Percentiles rank a stretch among this genome's conserved stretches.
phyloP scores from a whole-genome alignment of 208 protist species.

The Acanthamoeba divionensis region DNA sequence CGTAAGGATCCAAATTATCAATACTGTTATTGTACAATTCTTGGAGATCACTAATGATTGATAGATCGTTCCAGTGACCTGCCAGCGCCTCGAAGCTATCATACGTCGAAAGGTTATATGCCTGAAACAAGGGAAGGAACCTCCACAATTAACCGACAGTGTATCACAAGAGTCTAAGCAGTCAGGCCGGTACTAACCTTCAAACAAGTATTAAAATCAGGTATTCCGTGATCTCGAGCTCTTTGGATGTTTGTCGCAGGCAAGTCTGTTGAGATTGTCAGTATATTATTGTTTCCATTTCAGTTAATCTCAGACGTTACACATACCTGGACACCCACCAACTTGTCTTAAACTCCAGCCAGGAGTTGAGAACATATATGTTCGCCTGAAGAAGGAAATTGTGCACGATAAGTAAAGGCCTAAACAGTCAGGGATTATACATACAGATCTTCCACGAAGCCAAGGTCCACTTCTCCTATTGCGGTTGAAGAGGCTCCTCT shows the following conservation, averaged over 20 bases:
- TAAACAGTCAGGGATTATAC: background rate
- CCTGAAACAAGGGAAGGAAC: too few relatives aligned
- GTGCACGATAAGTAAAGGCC: background rate
- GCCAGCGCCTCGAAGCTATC: background rate
- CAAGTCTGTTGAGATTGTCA: too few relatives aligned
- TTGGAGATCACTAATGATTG: too few relatives aligned
- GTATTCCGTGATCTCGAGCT: constrained; percentile 28
- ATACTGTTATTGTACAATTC: background rate
- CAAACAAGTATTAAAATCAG: background rate
- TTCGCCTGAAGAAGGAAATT: background rate
- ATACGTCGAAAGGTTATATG: background rate
- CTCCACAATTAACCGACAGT: too few relatives aligned
- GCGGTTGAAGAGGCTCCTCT: background rate
- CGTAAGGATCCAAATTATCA: constrained; percentile 22
- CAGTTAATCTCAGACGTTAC: too few relatives aligned
- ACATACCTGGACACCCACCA: too few relatives aligned
- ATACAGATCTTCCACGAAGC: constrained; percentile 29
- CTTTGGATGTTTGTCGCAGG: constrained; percentile 39
- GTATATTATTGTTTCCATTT: too few relatives aligned
- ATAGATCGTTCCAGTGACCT: too few relatives aligned
- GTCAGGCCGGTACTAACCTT: too few relatives aligned
- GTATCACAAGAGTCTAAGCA: too few relatives aligned
- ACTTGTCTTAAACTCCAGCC: background rate
- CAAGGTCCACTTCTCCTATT: background rate
- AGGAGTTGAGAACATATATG: constrained; percentile 46